These are phyloP conservation scores for Curvularia spicifera DNA, from an alignment of 2,329 filamentous ascomycete species.

Conservation along the genomic window DNA sequence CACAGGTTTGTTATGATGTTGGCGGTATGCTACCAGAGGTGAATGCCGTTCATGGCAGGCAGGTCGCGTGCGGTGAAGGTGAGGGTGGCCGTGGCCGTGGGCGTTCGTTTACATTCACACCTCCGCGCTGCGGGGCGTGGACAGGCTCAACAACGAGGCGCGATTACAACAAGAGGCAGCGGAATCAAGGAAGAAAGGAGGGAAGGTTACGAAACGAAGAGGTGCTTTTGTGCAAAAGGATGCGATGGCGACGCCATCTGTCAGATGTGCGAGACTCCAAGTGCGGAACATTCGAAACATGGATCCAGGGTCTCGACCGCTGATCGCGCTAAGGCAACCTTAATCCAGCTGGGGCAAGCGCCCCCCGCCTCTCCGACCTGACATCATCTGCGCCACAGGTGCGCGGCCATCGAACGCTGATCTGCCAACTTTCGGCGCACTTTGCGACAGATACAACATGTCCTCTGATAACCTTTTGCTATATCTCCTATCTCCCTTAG, in stretches of 20 bases:
- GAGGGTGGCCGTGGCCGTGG: conserved; percentile 17
- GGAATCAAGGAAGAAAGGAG: background rate
- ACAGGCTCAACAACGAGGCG: conserved; percentile 12
- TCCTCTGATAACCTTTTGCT: background rate
- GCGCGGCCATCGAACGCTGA: conserved; percentile 13
- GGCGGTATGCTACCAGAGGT: conserved; percentile 28
- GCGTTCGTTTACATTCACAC: conserved; percentile 28
- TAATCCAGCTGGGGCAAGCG: conserved; percentile 26
- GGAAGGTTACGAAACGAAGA: conserved; percentile 5
- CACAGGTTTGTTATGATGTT: conserved; percentile 26
- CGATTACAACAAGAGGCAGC: conserved; percentile 5
- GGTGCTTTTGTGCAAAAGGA: conserved; percentile 8
- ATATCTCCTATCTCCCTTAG: background rate
- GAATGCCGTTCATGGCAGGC: conserved; percentile 36
- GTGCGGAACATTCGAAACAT: conserved; percentile 27
- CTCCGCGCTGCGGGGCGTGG: conserved; percentile 16
- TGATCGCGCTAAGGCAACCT: conserved; percentile 34
- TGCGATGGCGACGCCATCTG: conserved; percentile 17
- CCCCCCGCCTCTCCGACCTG: conserved; percentile 26
- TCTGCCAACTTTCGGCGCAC: conserved; percentile 24
- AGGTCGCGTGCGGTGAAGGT: conserved; percentile 26
- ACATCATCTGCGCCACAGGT: conserved; percentile 34
- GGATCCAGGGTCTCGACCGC: conserved; percentile 29
- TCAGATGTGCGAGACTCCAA: conserved; percentile 11
- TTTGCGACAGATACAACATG: conserved; percentile 8